Evolutionary conservation across 306 rosid genomes (phyloP), one percentile per base, ranked within the genome.

Genomic region (Dryas octopetala): DNA sequence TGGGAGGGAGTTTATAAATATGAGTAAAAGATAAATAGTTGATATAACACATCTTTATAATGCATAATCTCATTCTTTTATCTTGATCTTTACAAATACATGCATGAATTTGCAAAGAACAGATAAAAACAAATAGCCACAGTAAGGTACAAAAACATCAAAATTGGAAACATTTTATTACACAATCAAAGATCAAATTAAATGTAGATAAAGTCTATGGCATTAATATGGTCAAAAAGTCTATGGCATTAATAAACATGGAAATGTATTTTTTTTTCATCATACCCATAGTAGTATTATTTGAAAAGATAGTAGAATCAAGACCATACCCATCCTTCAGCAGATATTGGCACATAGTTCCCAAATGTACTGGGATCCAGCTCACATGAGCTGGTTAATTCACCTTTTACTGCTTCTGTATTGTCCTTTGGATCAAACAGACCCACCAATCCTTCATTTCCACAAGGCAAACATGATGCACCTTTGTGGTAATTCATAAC

Each of bases 401-500:
- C 68, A 17, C 50, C 55, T 65, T 70, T 78, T 78, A 74, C 75
- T 67, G 55, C 76, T 73, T 66, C 85, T 69, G 69, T 49, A 41
- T 67, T 65, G 78, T 68, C 61, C 81, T 84, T 81, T 59, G 46
- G 78, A 73, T 82, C 75, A 77, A 85, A 71, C 72, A 75, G 74
- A 76, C 80, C 78, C 73, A 78, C 74, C 44, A 76, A 16, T 69
- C 78, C 82, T 63, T 58, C 80, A 79, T 76, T 76, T 62, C 82
- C 88, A 84, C 76, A 68, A 32, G 71, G 80, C 68, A 78, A 81
- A 85, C 71, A 81, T 69, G 86, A 75, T 61, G 80, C 81, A 47
- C 79, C 87, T 78, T 81, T 84, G 68, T 66, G 83, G 74, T 86
- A 88, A 67, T 84, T 85, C 74, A 82, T 87, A 86, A 79, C 86